Percentiles rank a stretch among this genome's conserved stretches.
phyloP scores from a whole-genome alignment of 305 asterid genomes.

The Fraxinus greggii region DNA sequence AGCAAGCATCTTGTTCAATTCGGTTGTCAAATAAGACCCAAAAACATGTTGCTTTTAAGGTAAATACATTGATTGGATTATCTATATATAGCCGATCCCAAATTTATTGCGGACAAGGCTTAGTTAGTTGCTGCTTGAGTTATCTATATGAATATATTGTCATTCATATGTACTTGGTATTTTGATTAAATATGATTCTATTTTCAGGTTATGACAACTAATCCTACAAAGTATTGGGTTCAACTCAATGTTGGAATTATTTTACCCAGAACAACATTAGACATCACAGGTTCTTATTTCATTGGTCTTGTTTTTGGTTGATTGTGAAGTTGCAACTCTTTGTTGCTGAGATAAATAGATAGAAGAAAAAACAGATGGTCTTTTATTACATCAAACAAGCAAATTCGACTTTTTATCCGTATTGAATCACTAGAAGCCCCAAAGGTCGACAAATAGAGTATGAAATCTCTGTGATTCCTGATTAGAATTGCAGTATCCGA shows the following conservation, averaged over 20 bases:
- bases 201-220: conserved; percentile 52
- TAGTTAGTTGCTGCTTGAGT: not conserved
- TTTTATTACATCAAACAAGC: not conserved
- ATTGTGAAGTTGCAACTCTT: not conserved
- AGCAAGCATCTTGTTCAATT: conserved; percentile 46
- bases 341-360: not conserved
- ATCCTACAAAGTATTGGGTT: conserved; percentile 51
- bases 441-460: not conserved
- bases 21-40: conserved; percentile 42
- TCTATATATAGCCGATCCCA: not conserved
- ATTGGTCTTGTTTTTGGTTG: not conserved
- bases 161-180: not conserved
- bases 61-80: not conserved
- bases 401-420: not conserved
- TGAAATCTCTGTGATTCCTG: not conserved
- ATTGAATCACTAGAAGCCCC: not conserved
- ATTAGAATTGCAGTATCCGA: not conserved
- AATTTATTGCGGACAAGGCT: not conserved
- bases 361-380: not conserved
- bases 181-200: conserved; percentile 5
- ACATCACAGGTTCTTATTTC: conserved; percentile 39
- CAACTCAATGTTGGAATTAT: conserved; percentile 54
- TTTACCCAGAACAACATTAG: conserved; percentile 44
- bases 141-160: not conserved
- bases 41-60: conserved; percentile 40